These are phyloP conservation scores for Melaleuca alternifolia DNA, from an alignment of 345 rosid genomes.

Conservation along the genomic window DNA sequence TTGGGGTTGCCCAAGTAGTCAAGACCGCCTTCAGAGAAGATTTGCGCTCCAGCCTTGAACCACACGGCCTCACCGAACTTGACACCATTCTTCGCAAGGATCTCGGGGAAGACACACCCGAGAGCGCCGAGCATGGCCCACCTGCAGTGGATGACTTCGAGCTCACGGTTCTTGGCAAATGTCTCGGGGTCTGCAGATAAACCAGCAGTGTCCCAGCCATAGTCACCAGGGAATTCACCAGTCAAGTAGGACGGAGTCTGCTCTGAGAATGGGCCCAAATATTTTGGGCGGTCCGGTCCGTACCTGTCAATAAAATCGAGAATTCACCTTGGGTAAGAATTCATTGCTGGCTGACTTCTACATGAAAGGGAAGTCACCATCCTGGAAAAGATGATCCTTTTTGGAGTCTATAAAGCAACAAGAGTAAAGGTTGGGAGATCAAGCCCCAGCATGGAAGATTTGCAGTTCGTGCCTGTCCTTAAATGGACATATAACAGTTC, in stretches of 20 bases:
- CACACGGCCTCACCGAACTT: slow-evolving; percentile 90
- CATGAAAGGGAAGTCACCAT: not conserved
- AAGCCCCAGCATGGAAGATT: not conserved
- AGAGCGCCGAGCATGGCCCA: slow-evolving; percentile 99
- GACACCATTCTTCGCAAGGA: slow-evolving; percentile 76
- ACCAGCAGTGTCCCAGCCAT: slow-evolving; percentile 99
- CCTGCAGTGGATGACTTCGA: slow-evolving; percentile 90
- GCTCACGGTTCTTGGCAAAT: slow-evolving; percentile 94
- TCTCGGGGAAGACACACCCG: slow-evolving; percentile 85
- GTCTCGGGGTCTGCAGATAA: slow-evolving; percentile 95
- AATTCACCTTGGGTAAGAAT: not conserved
- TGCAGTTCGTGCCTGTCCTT: not conserved
- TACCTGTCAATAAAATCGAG: slow-evolving; percentile 37
- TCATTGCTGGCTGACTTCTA: not conserved
- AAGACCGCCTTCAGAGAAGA: slow-evolving; percentile 92
- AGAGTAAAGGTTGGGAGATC: not conserved
- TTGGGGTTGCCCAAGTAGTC: slow-evolving; percentile 97
- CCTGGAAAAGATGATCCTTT: not conserved
- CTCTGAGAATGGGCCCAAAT: slow-evolving; percentile 94
- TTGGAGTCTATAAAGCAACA: not conserved
- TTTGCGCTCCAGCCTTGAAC: slow-evolving; percentile 95
- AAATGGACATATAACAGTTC: not conserved
- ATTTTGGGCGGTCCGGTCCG: slow-evolving; percentile 98
- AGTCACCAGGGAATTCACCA: slow-evolving; percentile 93
- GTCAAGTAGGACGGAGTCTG: slow-evolving; percentile 88